A percentile compares a stretch with the other conserved stretches of the same genome.
Conservation (phyloP, 257 asterid species). For the Leptodermis oblonga region DNA sequence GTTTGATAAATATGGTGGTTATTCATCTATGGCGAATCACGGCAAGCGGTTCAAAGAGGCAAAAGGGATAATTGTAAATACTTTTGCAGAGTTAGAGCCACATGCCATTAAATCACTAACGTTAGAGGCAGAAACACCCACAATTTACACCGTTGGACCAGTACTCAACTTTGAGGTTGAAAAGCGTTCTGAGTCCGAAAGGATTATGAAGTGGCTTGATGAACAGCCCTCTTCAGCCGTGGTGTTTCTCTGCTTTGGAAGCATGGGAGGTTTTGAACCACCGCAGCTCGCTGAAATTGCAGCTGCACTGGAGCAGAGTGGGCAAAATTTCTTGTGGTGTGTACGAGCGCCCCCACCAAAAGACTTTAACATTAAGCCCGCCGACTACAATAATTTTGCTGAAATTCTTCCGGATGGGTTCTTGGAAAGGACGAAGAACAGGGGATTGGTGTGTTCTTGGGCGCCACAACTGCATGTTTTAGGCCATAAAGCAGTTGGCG, state of each 20-base stretch:
- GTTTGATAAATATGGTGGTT: conserved; percentile 11
- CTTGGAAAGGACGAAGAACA: conserved; percentile 1
- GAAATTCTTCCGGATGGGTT: conserved; percentile 10
- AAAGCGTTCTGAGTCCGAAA: background rate
- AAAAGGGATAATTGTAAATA: conserved; percentile 11
- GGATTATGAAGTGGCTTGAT: conserved; percentile 13
- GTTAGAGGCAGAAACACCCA: background rate
- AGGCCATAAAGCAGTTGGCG: conserved; percentile 11
- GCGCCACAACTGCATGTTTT: conserved; percentile 10
- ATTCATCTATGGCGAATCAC: background rate
- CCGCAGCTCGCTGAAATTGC: conserved; percentile 11
- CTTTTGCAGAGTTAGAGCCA: background rate
- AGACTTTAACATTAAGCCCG: background rate
- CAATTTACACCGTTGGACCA: conserved; percentile 10
- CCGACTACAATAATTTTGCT: background rate
- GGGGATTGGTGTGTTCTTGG: conserved; percentile 15
- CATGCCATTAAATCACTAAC: background rate
- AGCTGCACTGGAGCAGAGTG: conserved; percentile 8
- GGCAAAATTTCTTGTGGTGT: conserved; percentile 9
- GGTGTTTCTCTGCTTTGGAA: conserved; percentile 14
- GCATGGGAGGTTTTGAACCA: conserved; percentile 12
- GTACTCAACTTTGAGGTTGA: background rate
- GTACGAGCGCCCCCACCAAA: conserved; percentile 1
- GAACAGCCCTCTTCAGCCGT: conserved; percentile 7
- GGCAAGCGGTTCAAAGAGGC: background rate